Evolutionary conservation across 2,329 filamentous ascomycete species (phyloP), one percentile per base, ranked within the genome.

Genomic region (Seiridium cupressi): DNA sequence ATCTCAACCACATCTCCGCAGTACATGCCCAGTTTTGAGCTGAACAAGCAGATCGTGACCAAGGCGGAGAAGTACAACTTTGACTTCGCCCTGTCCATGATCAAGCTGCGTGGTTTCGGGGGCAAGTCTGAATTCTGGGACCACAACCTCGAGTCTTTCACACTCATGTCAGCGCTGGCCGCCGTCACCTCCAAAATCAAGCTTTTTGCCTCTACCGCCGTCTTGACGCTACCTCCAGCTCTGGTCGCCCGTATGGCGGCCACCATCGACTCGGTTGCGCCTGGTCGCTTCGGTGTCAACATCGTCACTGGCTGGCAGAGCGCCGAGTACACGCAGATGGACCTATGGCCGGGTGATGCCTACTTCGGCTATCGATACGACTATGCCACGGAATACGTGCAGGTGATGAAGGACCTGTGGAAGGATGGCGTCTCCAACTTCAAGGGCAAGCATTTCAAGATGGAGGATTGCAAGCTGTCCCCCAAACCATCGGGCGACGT

Each of bases 281-380:
- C 71, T 0, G 70, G 71, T 3, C 64, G 71, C 26, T 73, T 72
- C 42, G 70, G 71, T 2, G 54, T 73, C 54, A 73, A 73, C 58
- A 73, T 73, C 44, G 72, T 73, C 32, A 73, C 72, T 2, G 71
- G 71, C 4, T 73, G 72, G 72, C 71, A 73, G 53, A 61, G 65
- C 55, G 70, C 71, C 11, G 72, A 73, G 61, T 73, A 73, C 56
- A 60, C 61, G 3, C 72, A 73, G 49, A 73, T 73, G 72, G 64
- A 65, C 36, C 65, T 73, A 8, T 73, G 72, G 72, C 72, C 71
- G 3, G 72, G 66, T 44, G 66, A 66, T 60, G 60, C 59, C 44
- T 68, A 66, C 54, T 68, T 66, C 36, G 66, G 66, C 18, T 73
- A 73, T 55, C 63, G 72, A 11, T 73, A 73, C 60, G 69, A 73